phyloP scores from a whole-genome alignment of 1,139 yeast genomes.

The Pichia cactophila region DNA sequence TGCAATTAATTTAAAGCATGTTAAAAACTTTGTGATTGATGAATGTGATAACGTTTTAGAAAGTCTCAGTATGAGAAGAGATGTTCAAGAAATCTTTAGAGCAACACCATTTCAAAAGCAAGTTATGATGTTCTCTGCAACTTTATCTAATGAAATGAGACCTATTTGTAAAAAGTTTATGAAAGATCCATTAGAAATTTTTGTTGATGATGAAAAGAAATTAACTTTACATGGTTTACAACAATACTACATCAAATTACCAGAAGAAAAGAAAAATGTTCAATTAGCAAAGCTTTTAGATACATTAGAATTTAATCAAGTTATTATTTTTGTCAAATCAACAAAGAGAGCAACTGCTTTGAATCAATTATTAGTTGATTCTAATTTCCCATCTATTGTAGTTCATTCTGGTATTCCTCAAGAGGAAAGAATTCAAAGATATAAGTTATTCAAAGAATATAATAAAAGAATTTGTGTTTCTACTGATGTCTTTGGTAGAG shows the following conservation, averaged over 20 bases:
- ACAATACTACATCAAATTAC: slow-evolving; percentile 87
- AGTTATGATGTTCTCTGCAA: slow-evolving; percentile 99
- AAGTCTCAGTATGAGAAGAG: slow-evolving; percentile 87
- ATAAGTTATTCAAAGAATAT: slow-evolving; percentile 94
- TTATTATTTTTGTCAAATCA: slow-evolving; percentile 90
- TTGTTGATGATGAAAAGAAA: slow-evolving; percentile 96
- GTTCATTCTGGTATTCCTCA: slow-evolving; percentile 95
- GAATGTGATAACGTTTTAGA: slow-evolving; percentile 98
- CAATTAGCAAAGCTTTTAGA: slow-evolving; percentile 89
- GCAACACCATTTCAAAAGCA: slow-evolving; percentile 98
- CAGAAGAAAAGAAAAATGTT: slow-evolving; percentile 89
- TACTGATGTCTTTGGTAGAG: slow-evolving; percentile 98
- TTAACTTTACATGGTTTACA: slow-evolving; percentile 96
- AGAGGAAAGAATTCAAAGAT: slow-evolving; percentile 96
- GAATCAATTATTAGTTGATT: slow-evolving; percentile 81
- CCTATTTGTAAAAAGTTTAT: slow-evolving; percentile 96
- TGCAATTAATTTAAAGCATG: slow-evolving; percentile 76
- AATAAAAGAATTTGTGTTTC: slow-evolving; percentile 98
- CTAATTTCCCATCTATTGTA: slow-evolving; percentile 96
- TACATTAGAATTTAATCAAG: slow-evolving; percentile 95
- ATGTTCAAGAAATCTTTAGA: slow-evolving; percentile 96
- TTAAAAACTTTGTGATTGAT: slow-evolving; percentile 92
- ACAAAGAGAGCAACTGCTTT: slow-evolving; percentile 89
- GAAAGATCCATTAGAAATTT: slow-evolving; percentile 96
- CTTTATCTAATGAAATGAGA: slow-evolving; percentile 88